A percentile compares a stretch with the other conserved stretches of the same genome.
Conservation (phyloP, 257 asterid genomes). For the Orobanche coerulescens region DNA sequence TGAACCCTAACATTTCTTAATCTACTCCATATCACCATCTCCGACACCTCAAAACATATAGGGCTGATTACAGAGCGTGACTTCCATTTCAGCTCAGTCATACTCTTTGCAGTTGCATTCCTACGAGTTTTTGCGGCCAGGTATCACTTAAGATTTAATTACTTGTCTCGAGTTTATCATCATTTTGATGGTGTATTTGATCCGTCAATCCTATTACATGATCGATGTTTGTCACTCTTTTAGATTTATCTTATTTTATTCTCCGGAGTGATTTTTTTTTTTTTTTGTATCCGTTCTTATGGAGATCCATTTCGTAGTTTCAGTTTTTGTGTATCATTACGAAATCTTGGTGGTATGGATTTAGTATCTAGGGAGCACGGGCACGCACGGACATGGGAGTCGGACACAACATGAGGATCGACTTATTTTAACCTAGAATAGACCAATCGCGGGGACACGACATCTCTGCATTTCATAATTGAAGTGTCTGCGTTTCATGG, state of each 20-base stretch:
- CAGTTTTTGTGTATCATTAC: constrained; percentile 3
- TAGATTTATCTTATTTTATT: neutral
- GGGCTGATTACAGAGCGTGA: constrained; percentile 25
- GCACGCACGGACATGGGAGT: too few relatives aligned
- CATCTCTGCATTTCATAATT: too few relatives aligned
- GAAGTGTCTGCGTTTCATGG: neutral
- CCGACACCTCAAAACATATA: constrained; percentile 25
- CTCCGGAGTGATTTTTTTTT: neutral
- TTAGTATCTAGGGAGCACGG: too few relatives aligned
- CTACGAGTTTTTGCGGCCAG: too few relatives aligned
- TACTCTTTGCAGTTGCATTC: constrained; percentile 18
- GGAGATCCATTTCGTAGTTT: constrained; percentile 1
- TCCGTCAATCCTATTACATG: constrained; percentile 16
- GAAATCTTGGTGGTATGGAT: too few relatives aligned
- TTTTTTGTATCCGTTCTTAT: constrained; percentile 9
- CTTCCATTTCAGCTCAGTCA: constrained; percentile 22
- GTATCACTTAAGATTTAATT: constrained; percentile 6
- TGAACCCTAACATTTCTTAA: constrained; percentile 15
- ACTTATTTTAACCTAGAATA: too few relatives aligned
- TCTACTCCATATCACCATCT: constrained; percentile 24
- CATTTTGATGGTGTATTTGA: constrained; percentile 18
- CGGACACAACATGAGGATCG: too few relatives aligned
- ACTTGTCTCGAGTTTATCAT: too few relatives aligned
- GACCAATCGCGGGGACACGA: too few relatives aligned
- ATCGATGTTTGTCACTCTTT: constrained; percentile 8